These are phyloP conservation scores for Mycena rosella DNA, from an alignment of 768 basidiomycete species.

Conservation along the genomic window DNA sequence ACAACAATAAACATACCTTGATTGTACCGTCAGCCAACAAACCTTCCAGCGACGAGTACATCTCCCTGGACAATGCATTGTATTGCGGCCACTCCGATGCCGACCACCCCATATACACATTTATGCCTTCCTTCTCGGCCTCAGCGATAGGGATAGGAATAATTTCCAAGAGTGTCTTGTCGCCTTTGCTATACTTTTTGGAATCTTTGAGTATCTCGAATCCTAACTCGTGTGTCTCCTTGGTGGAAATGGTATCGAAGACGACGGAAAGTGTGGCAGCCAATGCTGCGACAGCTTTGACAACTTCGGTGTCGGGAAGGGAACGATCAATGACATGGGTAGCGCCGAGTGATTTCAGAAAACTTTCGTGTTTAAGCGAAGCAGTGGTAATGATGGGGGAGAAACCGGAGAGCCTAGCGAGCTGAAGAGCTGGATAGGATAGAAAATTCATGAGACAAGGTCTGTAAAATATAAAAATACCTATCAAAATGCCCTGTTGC, in stretches of 20 bases:
- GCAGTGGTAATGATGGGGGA: constrained; percentile 50
- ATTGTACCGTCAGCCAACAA: constrained; percentile 23
- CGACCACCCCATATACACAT: not conserved
- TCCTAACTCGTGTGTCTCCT: constrained; percentile 1
- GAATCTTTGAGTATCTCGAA: constrained; percentile 21
- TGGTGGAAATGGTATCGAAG: constrained; percentile 6
- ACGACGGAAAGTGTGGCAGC: constrained; percentile 18
- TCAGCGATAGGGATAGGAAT: constrained; percentile 10
- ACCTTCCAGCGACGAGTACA: constrained; percentile 16
- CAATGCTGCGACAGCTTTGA: constrained; percentile 12
- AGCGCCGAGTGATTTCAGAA: constrained; percentile 52
- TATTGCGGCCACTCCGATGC: constrained; percentile 21
- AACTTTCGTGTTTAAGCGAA: constrained; percentile 48
- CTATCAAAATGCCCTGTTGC: no score
- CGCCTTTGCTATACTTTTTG: constrained; percentile 11
- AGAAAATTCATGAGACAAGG: no score
- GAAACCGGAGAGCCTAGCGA: constrained; percentile 50
- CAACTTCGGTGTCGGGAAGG: constrained; percentile 21
- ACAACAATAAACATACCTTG: constrained; percentile 20
- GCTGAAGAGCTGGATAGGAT: constrained; percentile 46
- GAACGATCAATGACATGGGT: constrained; percentile 52
- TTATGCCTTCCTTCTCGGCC: not conserved
- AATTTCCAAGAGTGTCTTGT: constrained; percentile 20
- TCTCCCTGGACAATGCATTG: constrained; percentile 19
- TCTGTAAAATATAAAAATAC: no score